Evolutionary conservation across 202 grass and related monocot genomes (phyloP), one percentile per base, ranked within the genome.

Genomic region (Panicum virgatum): DNA sequence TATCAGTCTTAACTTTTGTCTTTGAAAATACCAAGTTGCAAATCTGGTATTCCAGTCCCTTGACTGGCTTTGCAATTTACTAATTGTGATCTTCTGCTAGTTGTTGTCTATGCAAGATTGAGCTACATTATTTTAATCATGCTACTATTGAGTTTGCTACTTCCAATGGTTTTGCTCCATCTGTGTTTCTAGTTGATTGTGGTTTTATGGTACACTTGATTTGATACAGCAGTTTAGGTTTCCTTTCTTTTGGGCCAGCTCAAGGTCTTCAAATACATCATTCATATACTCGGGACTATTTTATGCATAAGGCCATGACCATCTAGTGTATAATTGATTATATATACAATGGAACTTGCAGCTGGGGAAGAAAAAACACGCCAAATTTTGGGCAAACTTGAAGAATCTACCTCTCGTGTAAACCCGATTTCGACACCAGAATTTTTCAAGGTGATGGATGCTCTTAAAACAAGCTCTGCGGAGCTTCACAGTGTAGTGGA

Each of bases 391-490:
- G 1, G 66, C 67, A 62, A 29, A 51, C 61, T 79, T 73, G 59
- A 69, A 73, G 65, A 67, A 66, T 15, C 77, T 62, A 60, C 62
- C 54, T 56, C 45, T 47, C 36, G 12, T 76, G 34, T 62, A 27
- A 85, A 90, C 74, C 66, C 22, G 36, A 50, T 91, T 47, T 77
- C 63, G 5, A 85, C 84, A 0, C 84, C 92, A 56, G 89, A 84
- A 80, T 73, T 91, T 57, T 26, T 66, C 40, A 87, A 85, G 62
- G 73, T 86, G 26, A 42, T 79, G 45, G 36, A 85, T 54, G 81
- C 77, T 7, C 78, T 94, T 29, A 87, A 87, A 72, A 77, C 73
- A 85, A 91, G 92, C 71, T 85, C 80, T 42, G 62, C 69, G 29
- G 69, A 94, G 53, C 89, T 94, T 36, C 88, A 68, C 5, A 80